Evolutionary conservation across 192 early-diverging fungal genomes (phyloP), one percentile per base, ranked within the genome.

Genomic region (Phycomyces blakesleeanus): DNA sequence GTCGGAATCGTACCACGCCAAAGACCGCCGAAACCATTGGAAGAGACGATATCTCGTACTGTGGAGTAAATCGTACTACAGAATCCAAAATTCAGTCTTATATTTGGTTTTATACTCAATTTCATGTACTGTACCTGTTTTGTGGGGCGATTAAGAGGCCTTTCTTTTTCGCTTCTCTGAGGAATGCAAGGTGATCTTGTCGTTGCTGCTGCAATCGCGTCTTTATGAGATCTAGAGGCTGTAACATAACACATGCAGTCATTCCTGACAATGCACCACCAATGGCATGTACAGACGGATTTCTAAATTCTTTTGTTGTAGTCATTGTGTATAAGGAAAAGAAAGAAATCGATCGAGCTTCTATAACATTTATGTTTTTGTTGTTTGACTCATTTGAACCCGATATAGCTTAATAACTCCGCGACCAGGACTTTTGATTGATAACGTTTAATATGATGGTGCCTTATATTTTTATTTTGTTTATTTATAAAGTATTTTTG

Each of bases 191-290:
- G 61, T 82, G 79, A 41, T 78, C 74, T 59, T 85, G 81, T 52
- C 73, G 68, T 63, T 83, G 77, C 62, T 90, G 89, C 58, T 92
- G 90, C 18, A 92, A 63, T 0, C 91, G 83, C 0, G 91, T 92
- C 63, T 92, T 92, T 59, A 92, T 67, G 40, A 97, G 76, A 71
- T 97, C 95, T 22, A 97, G 84, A 0, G 95, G 95, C 71, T 97
- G 95, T 29, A 97, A 79, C 38, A 87, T 58, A 18, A 91, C 70
- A 47, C 93, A 93, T 14, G 91, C 85, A 8, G 83, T 75, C 44
- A 94, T 66, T 11, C 92, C 92, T 3, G 89, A 90, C 12, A 91
- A 27, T 0, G 85, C 93, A 0, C 95, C 95, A 0, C 85, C 89
- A 11, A 83, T 55, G 49, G 93, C 69, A 67, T 95, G 91, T 7